Conservation (phyloP, 139 green algal species). For the Spirogloea muscicola region DNA sequence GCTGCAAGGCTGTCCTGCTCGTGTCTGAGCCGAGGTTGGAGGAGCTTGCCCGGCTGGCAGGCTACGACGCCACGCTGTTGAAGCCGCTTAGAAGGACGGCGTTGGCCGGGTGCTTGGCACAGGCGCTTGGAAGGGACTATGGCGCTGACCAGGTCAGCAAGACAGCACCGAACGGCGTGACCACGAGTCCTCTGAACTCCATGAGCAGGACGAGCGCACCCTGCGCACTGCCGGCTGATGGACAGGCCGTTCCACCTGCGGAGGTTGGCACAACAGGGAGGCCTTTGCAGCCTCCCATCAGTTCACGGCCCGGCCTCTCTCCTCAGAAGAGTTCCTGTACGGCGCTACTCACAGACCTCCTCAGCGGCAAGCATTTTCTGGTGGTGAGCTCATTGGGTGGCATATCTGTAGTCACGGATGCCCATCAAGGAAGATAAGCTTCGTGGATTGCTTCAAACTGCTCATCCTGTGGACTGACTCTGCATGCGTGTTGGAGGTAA, state of each 20-base stretch:
- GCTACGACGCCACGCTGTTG: slow-evolving; percentile 28
- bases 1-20: slow-evolving; percentile 20
- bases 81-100: slow-evolving; percentile 13
- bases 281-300: no score
- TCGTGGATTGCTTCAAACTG: no score
- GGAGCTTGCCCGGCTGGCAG: neutral
- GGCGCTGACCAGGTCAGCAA: neutral
- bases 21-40: slow-evolving; percentile 16
- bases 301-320: no score
- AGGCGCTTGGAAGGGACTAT: neutral
- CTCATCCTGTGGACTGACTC: no score
- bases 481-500: no score
- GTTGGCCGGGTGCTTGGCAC: slow-evolving; percentile 8
- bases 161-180: no score
- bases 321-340: no score
- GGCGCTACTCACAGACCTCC: slow-evolving; percentile 17
- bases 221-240: neutral
- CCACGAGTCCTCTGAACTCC: neutral
- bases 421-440: no score
- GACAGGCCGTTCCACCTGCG: no score
- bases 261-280: no score
- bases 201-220: neutral
- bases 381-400: no score
- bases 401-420: no score
- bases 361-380: slow-evolving; percentile 40